Percentiles rank a stretch among this genome's conserved stretches.
Conservation (phyloP, 2,329 filamentous ascomycete species). For the Penicillium sp. region DNA sequence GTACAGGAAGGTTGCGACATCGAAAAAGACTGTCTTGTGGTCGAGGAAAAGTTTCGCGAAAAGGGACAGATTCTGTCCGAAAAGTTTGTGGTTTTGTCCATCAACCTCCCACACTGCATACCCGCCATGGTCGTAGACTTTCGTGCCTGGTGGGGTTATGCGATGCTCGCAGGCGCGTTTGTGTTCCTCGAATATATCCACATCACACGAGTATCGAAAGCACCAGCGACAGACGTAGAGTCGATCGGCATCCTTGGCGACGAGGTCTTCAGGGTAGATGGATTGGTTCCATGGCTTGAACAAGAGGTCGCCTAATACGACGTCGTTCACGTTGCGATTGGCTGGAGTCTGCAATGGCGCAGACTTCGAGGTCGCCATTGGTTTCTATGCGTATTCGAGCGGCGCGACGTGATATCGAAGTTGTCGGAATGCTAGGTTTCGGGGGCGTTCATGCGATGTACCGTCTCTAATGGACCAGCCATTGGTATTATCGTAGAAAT, state of each 20-base stretch:
- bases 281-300: slow-evolving; percentile 93
- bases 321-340: slow-evolving; percentile 80
- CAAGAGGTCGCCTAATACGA: slow-evolving; percentile 78
- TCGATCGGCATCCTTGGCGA: slow-evolving; percentile 52
- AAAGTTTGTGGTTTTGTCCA: slow-evolving; percentile 82
- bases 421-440: slow-evolving; percentile 16
- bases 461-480: slow-evolving; percentile 15
- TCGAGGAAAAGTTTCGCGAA: slow-evolving; percentile 98
- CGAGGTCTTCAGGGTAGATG: slow-evolving; percentile 75
- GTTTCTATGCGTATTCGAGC: neutral
- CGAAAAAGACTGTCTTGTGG: slow-evolving; percentile 98
- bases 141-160: slow-evolving; percentile 63
- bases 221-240: slow-evolving; percentile 89
- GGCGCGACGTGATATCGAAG: neutral
- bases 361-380: slow-evolving; percentile 33
- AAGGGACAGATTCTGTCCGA: slow-evolving; percentile 91
- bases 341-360: slow-evolving; percentile 36
- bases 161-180: slow-evolving; percentile 55
- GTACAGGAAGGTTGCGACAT: slow-evolving; percentile 91
- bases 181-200: slow-evolving; percentile 39
- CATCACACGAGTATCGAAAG: slow-evolving; percentile 76
- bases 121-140: slow-evolving; percentile 74
- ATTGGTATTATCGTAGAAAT: slow-evolving; percentile 16
- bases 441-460: slow-evolving; percentile 11
- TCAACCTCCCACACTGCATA: slow-evolving; percentile 93